Base-by-base conservation (phyloP, 2,329 filamentous ascomycete species). In the Trichophyton simii region DNA sequence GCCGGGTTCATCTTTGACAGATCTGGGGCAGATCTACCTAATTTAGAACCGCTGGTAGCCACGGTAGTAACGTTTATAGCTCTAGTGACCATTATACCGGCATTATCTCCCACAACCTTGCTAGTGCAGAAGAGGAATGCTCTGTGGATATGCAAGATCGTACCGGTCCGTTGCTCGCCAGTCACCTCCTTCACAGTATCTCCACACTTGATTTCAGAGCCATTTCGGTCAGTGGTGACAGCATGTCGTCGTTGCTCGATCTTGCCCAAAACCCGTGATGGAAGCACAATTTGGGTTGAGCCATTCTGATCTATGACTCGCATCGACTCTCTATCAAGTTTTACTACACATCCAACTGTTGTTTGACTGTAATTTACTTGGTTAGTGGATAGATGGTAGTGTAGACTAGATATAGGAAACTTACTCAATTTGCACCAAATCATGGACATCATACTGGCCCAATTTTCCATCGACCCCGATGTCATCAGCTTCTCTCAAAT, bases 101-200 rank as follows among this genome's bases (percentile, higher is more conserved):
- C 87, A 70, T 96, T 95, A 71, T 97, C 91, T 50, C 85, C 87
- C 60, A 86, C 86, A 52, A 88, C 83, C 64, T 91, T 86, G 71
- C 89, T 95, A 70, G 95, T 89, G 60, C 95, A 78, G 77, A 95
- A 99, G 18, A 96, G 83, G 71, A 86, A 95, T n/a, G 89, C 90
- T 58, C 94, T 86, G 73, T 97, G 87, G 61, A 99, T 91, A 73
- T 97, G 92, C 61, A 96, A 83, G 66, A 99, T 95, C 67, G 89
- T 89, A 67, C 94, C 94, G 68, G 87, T 85, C 61, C 90, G 86
- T 67, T 87, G 84, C 75, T 96, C 91, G 38, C 92, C 94, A 20
- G 87, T 87, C 63, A 86, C 84, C 74, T 99, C 94, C 68, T 92
- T 92, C 63, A 99, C 89, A 1, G 90, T 91, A 72, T 99, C 94